Percentiles rank a stretch among this genome's conserved stretches.
Conservation (phyloP, 805 yeast species). For the Tetrapisispora fleetii region DNA sequence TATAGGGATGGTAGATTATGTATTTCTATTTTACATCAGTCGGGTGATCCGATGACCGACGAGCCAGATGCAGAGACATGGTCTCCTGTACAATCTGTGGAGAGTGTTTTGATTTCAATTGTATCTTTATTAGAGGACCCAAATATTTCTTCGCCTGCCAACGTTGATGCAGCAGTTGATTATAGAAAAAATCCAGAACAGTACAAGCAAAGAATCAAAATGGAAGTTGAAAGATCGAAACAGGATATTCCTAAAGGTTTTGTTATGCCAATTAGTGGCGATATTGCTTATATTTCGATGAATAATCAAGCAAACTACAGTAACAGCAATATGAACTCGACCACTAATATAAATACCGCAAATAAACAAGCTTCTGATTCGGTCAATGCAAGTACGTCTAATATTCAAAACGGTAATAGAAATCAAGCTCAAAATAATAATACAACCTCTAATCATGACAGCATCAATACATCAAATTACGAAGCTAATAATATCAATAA, state of each 20-base stretch:
- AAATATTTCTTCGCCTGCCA: constrained; percentile 87
- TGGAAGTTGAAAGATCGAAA: constrained; percentile 77
- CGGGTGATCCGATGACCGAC: constrained; percentile 83
- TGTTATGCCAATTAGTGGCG: constrained; percentile 62
- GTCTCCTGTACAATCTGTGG: constrained; percentile 91
- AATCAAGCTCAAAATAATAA: background rate
- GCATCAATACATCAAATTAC: constrained; percentile 8
- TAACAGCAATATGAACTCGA: background rate
- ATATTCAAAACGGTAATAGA: background rate
- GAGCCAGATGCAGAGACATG: constrained; percentile 92
- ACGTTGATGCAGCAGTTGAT: constrained; percentile 89
- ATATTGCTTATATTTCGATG: constrained; percentile 37
- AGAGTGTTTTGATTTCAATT: constrained; percentile 79
- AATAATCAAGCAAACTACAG: background rate
- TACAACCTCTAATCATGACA: background rate
- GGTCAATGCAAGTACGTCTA: background rate
- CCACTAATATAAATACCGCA: background rate
- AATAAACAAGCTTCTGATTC: background rate
- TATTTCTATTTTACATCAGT: constrained; percentile 83
- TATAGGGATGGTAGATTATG: constrained; percentile 89
- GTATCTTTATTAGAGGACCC: constrained; percentile 90
- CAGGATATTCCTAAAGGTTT: constrained; percentile 83
- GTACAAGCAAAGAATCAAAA: constrained; percentile 63
- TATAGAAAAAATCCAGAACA: constrained; percentile 74
- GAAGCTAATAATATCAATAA: constrained; percentile 1